These are phyloP conservation scores for Wallacemonas sp. DNA, from an alignment of 208 protist genomes.

Conservation along the genomic window DNA sequence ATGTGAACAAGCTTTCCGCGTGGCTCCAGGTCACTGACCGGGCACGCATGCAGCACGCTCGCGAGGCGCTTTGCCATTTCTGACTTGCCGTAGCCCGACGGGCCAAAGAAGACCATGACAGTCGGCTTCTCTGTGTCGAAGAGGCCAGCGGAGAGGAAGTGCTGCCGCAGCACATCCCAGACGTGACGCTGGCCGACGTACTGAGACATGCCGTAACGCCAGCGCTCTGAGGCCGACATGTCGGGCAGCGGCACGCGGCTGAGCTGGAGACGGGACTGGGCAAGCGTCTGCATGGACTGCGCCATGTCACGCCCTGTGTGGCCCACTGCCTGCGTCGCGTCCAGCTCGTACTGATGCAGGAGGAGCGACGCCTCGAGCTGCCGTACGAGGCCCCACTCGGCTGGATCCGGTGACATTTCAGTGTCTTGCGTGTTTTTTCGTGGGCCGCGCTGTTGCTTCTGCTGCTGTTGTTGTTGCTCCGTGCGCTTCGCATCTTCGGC, in stretches of 20 bases:
- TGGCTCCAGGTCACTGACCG: constrained; percentile 43
- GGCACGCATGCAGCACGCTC: constrained; percentile 49
- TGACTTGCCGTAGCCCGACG: constrained; percentile 85
- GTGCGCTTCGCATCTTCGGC: not conserved
- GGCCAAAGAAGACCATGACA: constrained; percentile 82
- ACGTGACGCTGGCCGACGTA: constrained; percentile 77
- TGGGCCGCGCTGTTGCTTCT: too few relatives aligned
- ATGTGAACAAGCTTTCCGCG: constrained; percentile 79
- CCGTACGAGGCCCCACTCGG: constrained; percentile 27
- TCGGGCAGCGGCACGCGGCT: not conserved
- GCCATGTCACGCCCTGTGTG: constrained; percentile 17
- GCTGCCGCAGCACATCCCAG: constrained; percentile 47
- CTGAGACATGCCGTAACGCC: constrained; percentile 41
- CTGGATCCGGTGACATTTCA: not conserved
- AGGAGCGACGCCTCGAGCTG: constrained; percentile 45
- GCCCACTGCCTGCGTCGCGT: constrained; percentile 33
- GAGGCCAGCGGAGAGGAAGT: constrained; percentile 64
- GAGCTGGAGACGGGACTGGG: constrained; percentile 8
- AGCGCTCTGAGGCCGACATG: constrained; percentile 34
- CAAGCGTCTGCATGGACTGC: constrained; percentile 18
- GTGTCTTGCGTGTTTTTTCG: too few relatives aligned
- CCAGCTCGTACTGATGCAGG: constrained; percentile 47
- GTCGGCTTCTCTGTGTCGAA: constrained; percentile 79
- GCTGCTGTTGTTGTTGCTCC: not conserved
- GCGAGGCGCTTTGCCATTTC: constrained; percentile 76